Conservation (phyloP, 2,329 filamentous ascomycete genomes). For the Botrytis byssoidea region DNA sequence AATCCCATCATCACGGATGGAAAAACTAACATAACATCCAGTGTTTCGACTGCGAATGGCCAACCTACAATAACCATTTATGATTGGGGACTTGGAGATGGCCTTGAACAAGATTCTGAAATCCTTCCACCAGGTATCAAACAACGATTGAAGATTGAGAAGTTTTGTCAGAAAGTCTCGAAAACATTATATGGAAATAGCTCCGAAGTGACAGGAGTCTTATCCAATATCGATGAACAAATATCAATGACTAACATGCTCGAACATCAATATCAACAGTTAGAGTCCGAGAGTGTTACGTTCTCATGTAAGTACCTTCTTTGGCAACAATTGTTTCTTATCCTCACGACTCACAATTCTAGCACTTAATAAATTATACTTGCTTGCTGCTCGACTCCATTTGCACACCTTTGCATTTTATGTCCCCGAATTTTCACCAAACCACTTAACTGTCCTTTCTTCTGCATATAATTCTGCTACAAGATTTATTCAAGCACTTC, state of each 20-base stretch:
- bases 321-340: too few species aligned
- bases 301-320: slow-evolving; percentile 15
- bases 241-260: slow-evolving; percentile 46
- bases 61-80: slow-evolving; percentile 62
- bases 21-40: slow-evolving; percentile 30
- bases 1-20: too few species aligned
- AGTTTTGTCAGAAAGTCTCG: slow-evolving; percentile 57
- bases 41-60: slow-evolving; percentile 66
- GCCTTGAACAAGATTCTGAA: slow-evolving; percentile 44
- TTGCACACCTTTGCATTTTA: slow-evolving; percentile 31
- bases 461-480: slow-evolving; percentile 44
- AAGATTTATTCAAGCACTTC: slow-evolving; percentile 25
- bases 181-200: slow-evolving; percentile 57
- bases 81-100: slow-evolving; percentile 54
- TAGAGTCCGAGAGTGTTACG: slow-evolving; percentile 15
- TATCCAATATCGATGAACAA: slow-evolving; percentile 41
- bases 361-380: slow-evolving; percentile 26
- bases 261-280: slow-evolving; percentile 17
- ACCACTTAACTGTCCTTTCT: slow-evolving; percentile 36
- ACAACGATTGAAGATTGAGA: slow-evolving; percentile 53
- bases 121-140: slow-evolving; percentile 52
- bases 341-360: slow-evolving; percentile 2
- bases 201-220: slow-evolving; percentile 43
- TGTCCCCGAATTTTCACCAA: slow-evolving; percentile 18
- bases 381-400: slow-evolving; percentile 29